Conservation (phyloP, 2,329 filamentous ascomycete species). For the Nannizzia gypsea region DNA sequence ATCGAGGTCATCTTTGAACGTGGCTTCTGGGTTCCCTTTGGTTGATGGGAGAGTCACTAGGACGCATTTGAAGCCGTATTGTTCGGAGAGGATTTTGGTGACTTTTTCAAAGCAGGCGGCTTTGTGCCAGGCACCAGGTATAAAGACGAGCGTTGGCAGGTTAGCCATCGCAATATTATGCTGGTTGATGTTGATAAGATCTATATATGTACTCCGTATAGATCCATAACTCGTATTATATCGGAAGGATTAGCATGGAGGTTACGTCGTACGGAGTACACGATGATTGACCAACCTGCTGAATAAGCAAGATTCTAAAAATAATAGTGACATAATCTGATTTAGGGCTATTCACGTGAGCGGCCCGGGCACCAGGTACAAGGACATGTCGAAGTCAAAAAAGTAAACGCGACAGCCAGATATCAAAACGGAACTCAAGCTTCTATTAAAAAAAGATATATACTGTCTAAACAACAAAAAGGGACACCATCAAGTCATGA, state of each 20-base stretch:
- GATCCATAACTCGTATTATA: no score
- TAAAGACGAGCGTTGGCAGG: neutral
- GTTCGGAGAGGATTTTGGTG: neutral
- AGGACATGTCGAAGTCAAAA: neutral
- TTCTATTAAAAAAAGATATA: constrained; percentile 1
- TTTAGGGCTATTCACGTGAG: neutral
- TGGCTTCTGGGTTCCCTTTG: neutral
- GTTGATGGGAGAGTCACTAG: neutral
- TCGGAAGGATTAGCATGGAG: no score
- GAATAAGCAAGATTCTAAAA: neutral
- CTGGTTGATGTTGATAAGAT: no score
- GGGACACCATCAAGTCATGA: neutral
- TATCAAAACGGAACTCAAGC: neutral
- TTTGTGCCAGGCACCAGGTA: neutral
- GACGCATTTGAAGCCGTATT: neutral
- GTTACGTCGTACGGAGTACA: no score
- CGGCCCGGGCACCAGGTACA: neutral
- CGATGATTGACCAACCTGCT: no score
- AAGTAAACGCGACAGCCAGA: neutral
- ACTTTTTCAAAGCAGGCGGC: neutral
- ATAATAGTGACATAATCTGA: neutral
- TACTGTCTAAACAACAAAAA: neutral
- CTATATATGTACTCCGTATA: no score
- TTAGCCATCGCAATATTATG: neutral
- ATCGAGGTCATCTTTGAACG: neutral